Percentiles rank a stretch among this genome's conserved stretches.
Conservation (phyloP, 169 alveolate genomes). For the Cryptosporidium xiaoi region DNA sequence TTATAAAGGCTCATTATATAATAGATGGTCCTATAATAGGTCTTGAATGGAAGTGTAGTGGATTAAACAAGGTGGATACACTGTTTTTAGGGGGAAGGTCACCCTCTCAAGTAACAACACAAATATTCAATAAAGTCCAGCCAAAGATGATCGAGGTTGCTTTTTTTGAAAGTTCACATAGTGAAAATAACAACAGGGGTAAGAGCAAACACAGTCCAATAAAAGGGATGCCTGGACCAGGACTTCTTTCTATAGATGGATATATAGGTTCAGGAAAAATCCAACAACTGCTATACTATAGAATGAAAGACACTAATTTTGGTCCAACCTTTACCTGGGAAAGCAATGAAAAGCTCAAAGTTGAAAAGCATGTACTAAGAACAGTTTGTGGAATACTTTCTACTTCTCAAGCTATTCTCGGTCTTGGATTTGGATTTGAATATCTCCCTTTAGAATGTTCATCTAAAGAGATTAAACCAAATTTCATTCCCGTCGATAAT, state of each 20-base stretch:
- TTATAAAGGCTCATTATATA: slow-evolving; percentile 48
- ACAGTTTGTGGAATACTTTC: slow-evolving; percentile 47
- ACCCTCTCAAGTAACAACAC: slow-evolving; percentile 65
- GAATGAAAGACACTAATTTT: slow-evolving; percentile 27
- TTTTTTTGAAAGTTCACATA: background rate
- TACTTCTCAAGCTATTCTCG: slow-evolving; percentile 44
- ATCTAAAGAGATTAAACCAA: slow-evolving; percentile 26
- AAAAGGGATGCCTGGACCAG: slow-evolving; percentile 55
- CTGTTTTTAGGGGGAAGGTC: slow-evolving; percentile 57
- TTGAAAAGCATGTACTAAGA: slow-evolving; percentile 39
- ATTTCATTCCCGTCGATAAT: slow-evolving; percentile 41
- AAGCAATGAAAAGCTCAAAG: slow-evolving; percentile 30
- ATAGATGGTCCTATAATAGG: slow-evolving; percentile 68
- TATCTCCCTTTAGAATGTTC: slow-evolving; percentile 40
- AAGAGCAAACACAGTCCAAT: background rate
- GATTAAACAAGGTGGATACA: slow-evolving; percentile 41
- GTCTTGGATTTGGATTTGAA: slow-evolving; percentile 71
- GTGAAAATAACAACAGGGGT: background rate
- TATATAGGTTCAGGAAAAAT: slow-evolving; percentile 47
- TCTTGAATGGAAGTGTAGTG: slow-evolving; percentile 70
- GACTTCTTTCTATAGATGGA: slow-evolving; percentile 64
- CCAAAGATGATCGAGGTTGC: slow-evolving; percentile 74
- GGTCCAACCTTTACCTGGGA: slow-evolving; percentile 62
- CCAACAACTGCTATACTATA: slow-evolving; percentile 65
- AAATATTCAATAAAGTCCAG: slow-evolving; percentile 43